Percentiles rank a stretch among this genome's conserved stretches.
phyloP scores from a whole-genome alignment of 306 rosid species.

The Lupinus albus region DNA sequence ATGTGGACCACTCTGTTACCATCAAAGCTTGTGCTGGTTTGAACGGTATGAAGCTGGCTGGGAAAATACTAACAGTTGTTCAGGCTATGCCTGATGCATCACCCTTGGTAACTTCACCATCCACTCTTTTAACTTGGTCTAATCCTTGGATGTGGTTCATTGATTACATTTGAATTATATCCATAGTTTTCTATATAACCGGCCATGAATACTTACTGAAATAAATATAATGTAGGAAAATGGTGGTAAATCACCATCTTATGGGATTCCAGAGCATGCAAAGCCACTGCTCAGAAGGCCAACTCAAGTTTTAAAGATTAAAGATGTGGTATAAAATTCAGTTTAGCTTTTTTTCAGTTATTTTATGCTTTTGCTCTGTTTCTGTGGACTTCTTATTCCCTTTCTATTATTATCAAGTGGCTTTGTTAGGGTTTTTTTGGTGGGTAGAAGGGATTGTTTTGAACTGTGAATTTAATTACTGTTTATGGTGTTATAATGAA shows the following conservation, averaged over 20 bases:
- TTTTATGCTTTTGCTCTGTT: slow-evolving; percentile 17
- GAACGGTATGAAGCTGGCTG: slow-evolving; percentile 85
- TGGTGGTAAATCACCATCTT: slow-evolving; percentile 48
- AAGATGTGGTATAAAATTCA: slow-evolving; percentile 68
- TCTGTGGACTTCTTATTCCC: background rate
- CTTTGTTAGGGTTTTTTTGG: background rate
- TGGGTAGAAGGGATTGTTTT: slow-evolving; percentile 10
- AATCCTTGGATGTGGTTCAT: slow-evolving; percentile 29
- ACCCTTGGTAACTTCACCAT: slow-evolving; percentile 54
- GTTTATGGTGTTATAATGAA: slow-evolving; percentile 4
- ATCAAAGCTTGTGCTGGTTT: slow-evolving; percentile 87
- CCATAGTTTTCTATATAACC: slow-evolving; percentile 16
- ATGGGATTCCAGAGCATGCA: slow-evolving; percentile 81
- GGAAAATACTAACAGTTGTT: slow-evolving; percentile 72
- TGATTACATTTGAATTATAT: slow-evolving; percentile 24
- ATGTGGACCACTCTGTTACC: slow-evolving; percentile 73
- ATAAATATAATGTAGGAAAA: slow-evolving; percentile 57
- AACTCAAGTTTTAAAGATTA: slow-evolving; percentile 70
- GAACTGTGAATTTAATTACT: slow-evolving; percentile 4
- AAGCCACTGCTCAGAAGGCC: slow-evolving; percentile 75
- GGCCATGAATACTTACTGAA: slow-evolving; percentile 27
- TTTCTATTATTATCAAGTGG: slow-evolving; percentile 8
- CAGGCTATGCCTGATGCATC: slow-evolving; percentile 58
- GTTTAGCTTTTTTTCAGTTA: background rate
- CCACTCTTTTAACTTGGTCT: slow-evolving; percentile 6